Conservation (phyloP, 768 basidiomycete genomes). For the Lactifluus pinguis region DNA sequence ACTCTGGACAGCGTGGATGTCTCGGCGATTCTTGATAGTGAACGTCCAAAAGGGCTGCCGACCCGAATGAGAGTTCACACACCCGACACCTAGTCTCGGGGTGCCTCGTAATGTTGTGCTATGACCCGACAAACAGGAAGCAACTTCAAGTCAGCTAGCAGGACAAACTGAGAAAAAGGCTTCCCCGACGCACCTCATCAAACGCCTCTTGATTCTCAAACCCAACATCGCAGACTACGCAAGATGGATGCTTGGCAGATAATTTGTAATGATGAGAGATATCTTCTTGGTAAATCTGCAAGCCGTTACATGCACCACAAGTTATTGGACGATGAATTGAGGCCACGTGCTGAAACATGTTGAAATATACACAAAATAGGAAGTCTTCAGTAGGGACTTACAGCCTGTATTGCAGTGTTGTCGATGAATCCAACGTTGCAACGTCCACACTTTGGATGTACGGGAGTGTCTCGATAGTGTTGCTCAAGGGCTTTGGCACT, state of each 20-base stretch:
- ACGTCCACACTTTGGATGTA: slow-evolving; percentile 37
- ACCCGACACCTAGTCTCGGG: slow-evolving; percentile 9
- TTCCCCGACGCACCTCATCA: slow-evolving; percentile 7
- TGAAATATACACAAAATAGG: neutral
- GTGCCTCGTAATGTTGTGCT: slow-evolving; percentile 11
- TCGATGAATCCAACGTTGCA: slow-evolving; percentile 39
- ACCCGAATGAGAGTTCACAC: slow-evolving; percentile 12
- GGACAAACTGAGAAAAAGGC: neutral
- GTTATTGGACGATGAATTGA: slow-evolving; percentile 14
- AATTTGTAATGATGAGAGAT: slow-evolving; percentile 11
- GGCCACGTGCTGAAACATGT: slow-evolving; percentile 25
- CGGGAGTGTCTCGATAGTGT: slow-evolving; percentile 37
- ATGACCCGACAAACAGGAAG: neutral
- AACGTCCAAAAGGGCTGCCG: slow-evolving; percentile 5
- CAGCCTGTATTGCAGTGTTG: slow-evolving; percentile 28
- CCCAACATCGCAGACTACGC: slow-evolving; percentile 12
- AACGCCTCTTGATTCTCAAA: slow-evolving; percentile 13
- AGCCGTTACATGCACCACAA: slow-evolving; percentile 12
- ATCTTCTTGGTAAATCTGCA: slow-evolving; percentile 15
- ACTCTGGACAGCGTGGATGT: slow-evolving; percentile 39
- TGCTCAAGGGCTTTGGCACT: slow-evolving; percentile 29
- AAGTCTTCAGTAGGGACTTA: slow-evolving; percentile 18
- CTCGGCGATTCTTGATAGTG: slow-evolving; percentile 26
- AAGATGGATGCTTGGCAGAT: slow-evolving; percentile 10
- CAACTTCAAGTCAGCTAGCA: neutral